A percentile compares a stretch with the other conserved stretches of the same genome.
These are phyloP conservation scores for Mycena albidolilacea DNA, from an alignment of 768 basidiomycete genomes.

Conservation along the genomic window DNA sequence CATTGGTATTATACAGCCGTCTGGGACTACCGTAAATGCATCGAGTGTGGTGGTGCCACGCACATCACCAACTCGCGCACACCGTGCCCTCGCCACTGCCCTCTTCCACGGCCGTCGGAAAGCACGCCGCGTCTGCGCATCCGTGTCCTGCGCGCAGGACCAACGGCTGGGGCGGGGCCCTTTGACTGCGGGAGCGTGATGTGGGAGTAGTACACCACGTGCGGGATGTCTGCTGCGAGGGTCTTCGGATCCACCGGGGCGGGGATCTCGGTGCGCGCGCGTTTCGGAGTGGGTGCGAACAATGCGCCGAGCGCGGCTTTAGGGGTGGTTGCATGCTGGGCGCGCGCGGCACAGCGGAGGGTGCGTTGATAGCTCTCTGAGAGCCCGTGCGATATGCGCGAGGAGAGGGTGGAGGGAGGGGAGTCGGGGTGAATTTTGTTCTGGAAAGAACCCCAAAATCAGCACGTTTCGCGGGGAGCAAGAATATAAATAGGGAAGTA, in stretches of 20 bases:
- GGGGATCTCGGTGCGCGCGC: background rate
- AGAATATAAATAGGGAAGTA: background rate
- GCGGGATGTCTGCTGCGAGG: constrained; percentile 2
- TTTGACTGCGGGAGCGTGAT: too few relatives aligned
- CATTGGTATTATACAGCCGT: too few relatives aligned
- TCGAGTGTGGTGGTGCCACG: too few relatives aligned
- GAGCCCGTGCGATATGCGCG: background rate
- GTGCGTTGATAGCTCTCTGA: constrained; percentile 9
- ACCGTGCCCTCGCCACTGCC: too few relatives aligned
- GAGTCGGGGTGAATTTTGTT: constrained; percentile 1
- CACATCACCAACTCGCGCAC: too few relatives aligned
- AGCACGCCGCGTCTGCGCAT: too few relatives aligned
- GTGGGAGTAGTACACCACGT: too few relatives aligned
- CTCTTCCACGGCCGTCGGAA: too few relatives aligned
- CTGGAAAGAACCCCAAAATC: background rate
- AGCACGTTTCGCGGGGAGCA: background rate
- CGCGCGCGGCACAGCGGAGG: constrained; percentile 21
- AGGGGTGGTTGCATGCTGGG: background rate
- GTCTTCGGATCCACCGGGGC: constrained; percentile 18
- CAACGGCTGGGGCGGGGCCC: too few relatives aligned
- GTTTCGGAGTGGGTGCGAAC: constrained; percentile 10
- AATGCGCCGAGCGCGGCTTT: constrained; percentile 14
- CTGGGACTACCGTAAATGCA: too few relatives aligned
- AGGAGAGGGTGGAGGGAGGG: background rate
- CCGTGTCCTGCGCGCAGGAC: too few relatives aligned